Percentiles rank a stretch among this genome's conserved stretches.
These are phyloP conservation scores for Hypoxylon sp. DNA, from an alignment of 2,329 filamentous ascomycete species.

Conservation along the genomic window DNA sequence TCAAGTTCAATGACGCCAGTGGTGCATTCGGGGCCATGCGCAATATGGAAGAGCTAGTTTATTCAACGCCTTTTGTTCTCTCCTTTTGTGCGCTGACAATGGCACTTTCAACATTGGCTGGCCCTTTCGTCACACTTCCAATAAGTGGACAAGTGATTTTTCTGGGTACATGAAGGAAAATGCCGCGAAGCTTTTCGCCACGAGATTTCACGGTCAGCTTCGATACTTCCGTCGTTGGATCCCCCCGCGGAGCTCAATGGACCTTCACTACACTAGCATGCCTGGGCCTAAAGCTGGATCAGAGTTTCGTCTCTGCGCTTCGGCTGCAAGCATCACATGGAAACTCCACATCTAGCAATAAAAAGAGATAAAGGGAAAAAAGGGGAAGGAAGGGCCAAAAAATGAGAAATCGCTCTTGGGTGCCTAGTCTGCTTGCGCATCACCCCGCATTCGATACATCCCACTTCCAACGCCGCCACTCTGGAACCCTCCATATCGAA, in stretches of 20 bases:
- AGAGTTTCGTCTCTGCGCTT: constrained; percentile 35
- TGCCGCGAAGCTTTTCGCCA: constrained; percentile 13
- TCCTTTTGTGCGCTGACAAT: constrained; percentile 22
- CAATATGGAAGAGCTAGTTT: constrained; percentile 25
- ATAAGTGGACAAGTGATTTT: constrained; percentile 25
- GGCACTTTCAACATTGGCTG: constrained; percentile 17
- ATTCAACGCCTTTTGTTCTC: constrained; percentile 27
- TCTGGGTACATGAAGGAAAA: constrained; percentile 4
- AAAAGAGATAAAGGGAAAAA: constrained; percentile 23
- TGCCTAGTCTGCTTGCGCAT: constrained; percentile 28
- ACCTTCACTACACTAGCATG: constrained; percentile 9
- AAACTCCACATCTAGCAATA: constrained; percentile 30
- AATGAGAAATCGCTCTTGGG: constrained; percentile 29
- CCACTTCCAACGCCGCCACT: constrained; percentile 36
- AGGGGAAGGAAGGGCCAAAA: constrained; percentile 11
- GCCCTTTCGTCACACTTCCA: not conserved
- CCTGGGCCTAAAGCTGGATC: constrained; percentile 22
- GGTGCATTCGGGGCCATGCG: constrained; percentile 31
- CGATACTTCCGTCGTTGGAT: constrained; percentile 17
- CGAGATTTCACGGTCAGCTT: constrained; percentile 19
- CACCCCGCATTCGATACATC: constrained; percentile 48
- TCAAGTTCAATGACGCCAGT: constrained; percentile 43
- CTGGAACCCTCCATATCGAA: constrained; percentile 28
- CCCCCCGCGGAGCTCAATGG: constrained; percentile 16
- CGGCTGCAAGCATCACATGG: constrained; percentile 39